phyloP scores from a whole-genome alignment of 495 filamentous ascomycete species.

The Penicillium parvum region DNA sequence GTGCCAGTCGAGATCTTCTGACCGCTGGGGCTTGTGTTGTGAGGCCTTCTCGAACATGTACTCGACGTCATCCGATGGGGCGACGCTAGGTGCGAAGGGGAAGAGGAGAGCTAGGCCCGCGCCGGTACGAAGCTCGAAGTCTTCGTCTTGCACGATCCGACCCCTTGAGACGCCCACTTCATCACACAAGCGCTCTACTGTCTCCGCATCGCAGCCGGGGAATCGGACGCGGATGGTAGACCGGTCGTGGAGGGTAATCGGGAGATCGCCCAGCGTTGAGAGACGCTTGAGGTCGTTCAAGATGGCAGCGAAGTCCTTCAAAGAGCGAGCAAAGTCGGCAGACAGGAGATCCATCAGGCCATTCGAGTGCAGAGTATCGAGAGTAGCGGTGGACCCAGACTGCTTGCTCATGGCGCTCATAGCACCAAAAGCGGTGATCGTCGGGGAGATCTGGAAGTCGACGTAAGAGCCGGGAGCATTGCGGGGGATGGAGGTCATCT shows the following conservation, averaged over 20 bases:
- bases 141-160: slow-evolving; percentile 70
- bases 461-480: slow-evolving; percentile 69
- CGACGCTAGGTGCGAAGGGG: slow-evolving; percentile 70
- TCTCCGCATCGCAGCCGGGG: slow-evolving; percentile 80
- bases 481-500: slow-evolving; percentile 51
- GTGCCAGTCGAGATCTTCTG: slow-evolving; percentile 48
- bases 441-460: slow-evolving; percentile 83
- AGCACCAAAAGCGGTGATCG: slow-evolving; percentile 74
- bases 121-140: slow-evolving; percentile 59
- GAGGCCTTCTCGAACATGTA: slow-evolving; percentile 31
- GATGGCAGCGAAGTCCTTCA: slow-evolving; percentile 76
- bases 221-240: slow-evolving; percentile 76
- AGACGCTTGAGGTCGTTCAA: slow-evolving; percentile 79
- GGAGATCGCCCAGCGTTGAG: slow-evolving; percentile 72
- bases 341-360: slow-evolving; percentile 81
- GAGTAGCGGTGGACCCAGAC: slow-evolving; percentile 21
- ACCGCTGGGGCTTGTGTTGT: slow-evolving; percentile 18
- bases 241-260: slow-evolving; percentile 61
- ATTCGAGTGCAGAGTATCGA: slow-evolving; percentile 63
- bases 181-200: slow-evolving; percentile 77
- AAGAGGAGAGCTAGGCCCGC: slow-evolving; percentile 73
- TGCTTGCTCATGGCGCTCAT: slow-evolving; percentile 38
- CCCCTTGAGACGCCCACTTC: slow-evolving; percentile 81
- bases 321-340: slow-evolving; percentile 79
- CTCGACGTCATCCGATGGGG: slow-evolving; percentile 28